phyloP scores from a whole-genome alignment of 208 protist species.

The Crithidia thermophila region DNA sequence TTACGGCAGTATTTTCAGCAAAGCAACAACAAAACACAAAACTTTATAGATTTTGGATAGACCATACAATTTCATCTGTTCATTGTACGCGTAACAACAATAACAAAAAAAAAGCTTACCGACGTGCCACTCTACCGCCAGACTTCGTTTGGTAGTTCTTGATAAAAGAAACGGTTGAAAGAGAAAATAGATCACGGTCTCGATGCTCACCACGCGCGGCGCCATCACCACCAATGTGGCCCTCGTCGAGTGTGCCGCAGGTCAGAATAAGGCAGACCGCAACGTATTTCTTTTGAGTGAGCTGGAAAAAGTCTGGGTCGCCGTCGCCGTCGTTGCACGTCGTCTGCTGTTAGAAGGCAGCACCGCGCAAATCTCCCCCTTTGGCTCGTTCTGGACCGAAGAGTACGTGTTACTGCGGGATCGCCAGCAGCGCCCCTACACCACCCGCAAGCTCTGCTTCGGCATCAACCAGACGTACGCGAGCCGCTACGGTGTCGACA shows the following conservation, averaged over 20 bases:
- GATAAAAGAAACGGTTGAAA: neutral
- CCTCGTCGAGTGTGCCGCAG: conserved; percentile 83
- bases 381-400: conserved; percentile 71
- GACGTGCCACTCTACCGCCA: too few species aligned
- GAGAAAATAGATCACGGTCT: conserved; percentile 14
- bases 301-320: conserved; percentile 81
- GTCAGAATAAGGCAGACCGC: conserved; percentile 51
- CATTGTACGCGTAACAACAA: too few species aligned
- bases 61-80: too few species aligned
- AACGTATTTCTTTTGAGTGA: conserved; percentile 86
- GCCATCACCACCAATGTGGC: conserved; percentile 74
- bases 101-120: neutral
- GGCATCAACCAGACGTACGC: conserved; percentile 50
- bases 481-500: conserved; percentile 53
- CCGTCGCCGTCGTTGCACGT: conserved; percentile 60
- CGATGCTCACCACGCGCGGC: conserved; percentile 76
- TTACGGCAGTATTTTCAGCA: too few species aligned
- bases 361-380: conserved; percentile 62
- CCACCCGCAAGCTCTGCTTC: conserved; percentile 44
- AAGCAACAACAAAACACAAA: too few species aligned
- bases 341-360: conserved; percentile 59
- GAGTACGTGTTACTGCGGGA: conserved; percentile 47
- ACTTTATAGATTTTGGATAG: too few species aligned
- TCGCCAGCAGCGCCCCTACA: conserved; percentile 38
- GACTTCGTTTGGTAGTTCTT: neutral